Percentiles rank a stretch among this genome's conserved stretches.
These are phyloP conservation scores for Populus euphratica DNA, from an alignment of 345 rosid genomes.

Conservation along the genomic window DNA sequence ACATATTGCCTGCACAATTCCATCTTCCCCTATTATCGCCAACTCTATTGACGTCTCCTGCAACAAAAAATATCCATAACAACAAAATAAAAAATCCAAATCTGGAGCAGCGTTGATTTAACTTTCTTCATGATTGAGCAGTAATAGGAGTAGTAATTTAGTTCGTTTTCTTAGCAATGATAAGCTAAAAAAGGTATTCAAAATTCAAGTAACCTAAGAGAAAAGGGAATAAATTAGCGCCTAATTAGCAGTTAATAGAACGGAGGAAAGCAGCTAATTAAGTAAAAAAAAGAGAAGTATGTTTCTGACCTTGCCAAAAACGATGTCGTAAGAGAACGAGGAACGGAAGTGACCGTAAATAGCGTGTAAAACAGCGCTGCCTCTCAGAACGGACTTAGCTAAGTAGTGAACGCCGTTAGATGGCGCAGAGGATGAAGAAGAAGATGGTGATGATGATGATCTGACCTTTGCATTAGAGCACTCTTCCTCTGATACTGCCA, in stretches of 20 bases:
- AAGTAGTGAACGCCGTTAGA: conserved; percentile 53
- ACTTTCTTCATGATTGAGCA: background rate
- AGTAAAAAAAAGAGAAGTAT: background rate
- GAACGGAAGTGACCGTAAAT: conserved; percentile 76
- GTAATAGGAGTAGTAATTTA: background rate
- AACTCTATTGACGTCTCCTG: conserved; percentile 95
- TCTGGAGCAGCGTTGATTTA: background rate
- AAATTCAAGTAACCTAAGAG: background rate
- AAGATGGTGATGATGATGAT: conserved; percentile 53
- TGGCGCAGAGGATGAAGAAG: conserved; percentile 39
- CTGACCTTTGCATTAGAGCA: conserved; percentile 67
- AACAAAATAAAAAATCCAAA: background rate
- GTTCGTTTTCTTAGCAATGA: background rate
- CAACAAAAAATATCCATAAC: background rate
- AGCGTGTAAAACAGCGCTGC: conserved; percentile 83
- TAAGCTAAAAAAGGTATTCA: background rate
- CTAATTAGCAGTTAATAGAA: background rate
- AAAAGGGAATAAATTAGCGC: background rate
- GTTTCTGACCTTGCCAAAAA: conserved; percentile 73
- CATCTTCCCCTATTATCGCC: conserved; percentile 72
- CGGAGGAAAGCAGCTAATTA: background rate
- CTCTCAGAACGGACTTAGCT: conserved; percentile 84
- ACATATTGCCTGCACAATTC: conserved; percentile 65
- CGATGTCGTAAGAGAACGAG: conserved; percentile 62
- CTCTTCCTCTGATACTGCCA: conserved; percentile 98